Conservation (phyloP, 2,329 filamentous ascomycete species). For the Thelonectria discophora region DNA sequence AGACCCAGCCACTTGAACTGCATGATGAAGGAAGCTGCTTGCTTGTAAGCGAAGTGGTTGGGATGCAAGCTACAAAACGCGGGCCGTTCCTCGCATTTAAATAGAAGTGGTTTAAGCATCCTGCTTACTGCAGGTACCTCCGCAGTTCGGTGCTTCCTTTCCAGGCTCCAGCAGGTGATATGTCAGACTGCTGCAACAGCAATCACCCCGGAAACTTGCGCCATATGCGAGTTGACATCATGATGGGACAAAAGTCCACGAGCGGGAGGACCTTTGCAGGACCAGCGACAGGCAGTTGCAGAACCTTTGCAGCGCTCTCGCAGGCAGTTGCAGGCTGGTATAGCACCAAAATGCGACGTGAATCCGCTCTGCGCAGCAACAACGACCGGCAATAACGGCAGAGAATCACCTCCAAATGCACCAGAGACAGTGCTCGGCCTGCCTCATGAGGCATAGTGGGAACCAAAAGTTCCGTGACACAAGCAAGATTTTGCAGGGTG, state of each 20-base stretch:
- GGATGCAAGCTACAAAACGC: not conserved
- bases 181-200: not conserved
- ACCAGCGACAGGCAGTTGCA: too few species aligned
- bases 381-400: slow-evolving; percentile 20
- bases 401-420: not conserved
- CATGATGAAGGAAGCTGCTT: slow-evolving; percentile 13
- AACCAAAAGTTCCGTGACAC: slow-evolving; percentile 18
- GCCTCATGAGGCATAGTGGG: slow-evolving; percentile 23
- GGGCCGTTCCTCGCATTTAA: not conserved
- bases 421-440: slow-evolving; percentile 11
- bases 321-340: too few species aligned
- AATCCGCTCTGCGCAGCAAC: not conserved
- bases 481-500: not conserved
- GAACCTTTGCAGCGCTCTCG: not conserved
- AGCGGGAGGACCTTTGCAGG: not conserved
- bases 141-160: too few species aligned
- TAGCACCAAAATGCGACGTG: not conserved
- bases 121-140: not conserved
- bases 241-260: not conserved
- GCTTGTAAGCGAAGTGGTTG: not conserved
- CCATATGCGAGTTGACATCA: slow-evolving; percentile 19
- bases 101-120: too few species aligned
- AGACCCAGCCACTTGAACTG: slow-evolving; percentile 34
- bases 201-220: slow-evolving; percentile 1
- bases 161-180: too few species aligned